Evolutionary conservation across 305 asterid species (phyloP).

Genomic region (Ruellia speciosa): DNA sequence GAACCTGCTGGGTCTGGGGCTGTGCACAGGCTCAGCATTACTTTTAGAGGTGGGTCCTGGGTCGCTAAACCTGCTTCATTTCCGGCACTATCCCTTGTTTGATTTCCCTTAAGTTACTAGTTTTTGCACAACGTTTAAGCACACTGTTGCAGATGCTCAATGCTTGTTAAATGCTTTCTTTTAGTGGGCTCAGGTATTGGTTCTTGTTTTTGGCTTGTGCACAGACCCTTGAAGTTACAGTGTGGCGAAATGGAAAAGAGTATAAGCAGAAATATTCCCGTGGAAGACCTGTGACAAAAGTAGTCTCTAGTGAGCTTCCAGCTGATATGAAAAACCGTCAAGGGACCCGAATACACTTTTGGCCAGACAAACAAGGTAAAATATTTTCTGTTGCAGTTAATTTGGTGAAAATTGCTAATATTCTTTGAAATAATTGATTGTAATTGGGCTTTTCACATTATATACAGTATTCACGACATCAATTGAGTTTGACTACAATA

Average conservation of each 20-base stretch:
- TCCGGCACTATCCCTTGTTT: no score
- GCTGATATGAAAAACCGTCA: conserved; percentile 39
- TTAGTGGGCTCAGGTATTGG: conserved; percentile 10
- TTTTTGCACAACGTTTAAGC: no score
- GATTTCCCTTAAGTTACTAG: no score
- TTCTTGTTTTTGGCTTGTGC: conserved; percentile 17
- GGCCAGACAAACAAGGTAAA: conserved; percentile 89
- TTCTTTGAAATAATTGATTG: conserved; percentile 11
- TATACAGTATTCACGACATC: conserved; percentile 71
- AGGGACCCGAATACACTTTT: conserved; percentile 79
- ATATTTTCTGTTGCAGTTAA: conserved; percentile 12
- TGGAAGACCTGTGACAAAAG: conserved; percentile 65
- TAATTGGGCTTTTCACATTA: not conserved
- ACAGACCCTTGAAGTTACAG: conserved; percentile 77
- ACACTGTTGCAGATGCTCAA: no score
- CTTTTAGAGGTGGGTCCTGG: not conserved
- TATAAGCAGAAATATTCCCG: conserved; percentile 77
- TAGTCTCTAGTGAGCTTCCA: conserved; percentile 54
- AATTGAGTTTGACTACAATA: conserved; percentile 73
- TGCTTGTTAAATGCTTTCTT: not conserved
- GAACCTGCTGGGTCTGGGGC: not conserved
- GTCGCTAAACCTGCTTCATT: not conserved
- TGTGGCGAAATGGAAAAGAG: conserved; percentile 91
- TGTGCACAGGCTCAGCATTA: not conserved
- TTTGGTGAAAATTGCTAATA: conserved; percentile 15